Evolutionary conservation across 169 alveolate species (phyloP).

Genomic region (Cryptosporidium parvum): DNA sequence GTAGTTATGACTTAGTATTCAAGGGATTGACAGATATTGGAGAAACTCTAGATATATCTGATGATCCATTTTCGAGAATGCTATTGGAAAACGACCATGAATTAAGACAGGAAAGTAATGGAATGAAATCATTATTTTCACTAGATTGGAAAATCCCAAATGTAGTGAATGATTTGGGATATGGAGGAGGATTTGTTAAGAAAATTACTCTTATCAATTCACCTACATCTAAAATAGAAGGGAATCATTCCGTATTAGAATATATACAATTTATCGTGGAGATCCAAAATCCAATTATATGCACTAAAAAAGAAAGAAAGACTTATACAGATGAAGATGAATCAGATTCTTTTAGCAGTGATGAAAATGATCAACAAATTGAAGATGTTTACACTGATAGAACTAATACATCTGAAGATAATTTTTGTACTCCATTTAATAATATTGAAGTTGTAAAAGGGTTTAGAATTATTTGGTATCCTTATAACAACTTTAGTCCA

Average conservation of each 20-base stretch:
- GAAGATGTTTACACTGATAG: not conserved
- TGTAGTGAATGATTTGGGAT: constrained; percentile 14
- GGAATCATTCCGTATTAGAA: not conserved
- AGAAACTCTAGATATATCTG: not conserved
- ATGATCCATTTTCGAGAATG: constrained; percentile 34
- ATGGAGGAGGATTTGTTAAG: constrained; percentile 66
- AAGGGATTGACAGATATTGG: constrained; percentile 39
- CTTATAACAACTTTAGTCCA: constrained; percentile 53
- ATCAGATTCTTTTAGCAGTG: not conserved
- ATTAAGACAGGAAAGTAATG: constrained; percentile 12
- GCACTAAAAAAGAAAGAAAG: constrained; percentile 2
- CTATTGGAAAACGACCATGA: constrained; percentile 38
- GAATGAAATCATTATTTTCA: constrained; percentile 36
- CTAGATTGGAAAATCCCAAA: constrained; percentile 57
- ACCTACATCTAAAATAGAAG: not conserved
- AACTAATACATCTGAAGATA: not conserved
- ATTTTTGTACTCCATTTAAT: constrained; percentile 29
- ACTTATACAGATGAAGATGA: not conserved
- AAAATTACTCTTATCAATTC: constrained; percentile 9
- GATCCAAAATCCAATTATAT: constrained; percentile 49
- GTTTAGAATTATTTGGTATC: constrained; percentile 68
- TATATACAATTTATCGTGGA: constrained; percentile 22
- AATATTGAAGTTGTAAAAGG: constrained; percentile 59
- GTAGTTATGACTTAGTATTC: constrained; percentile 16
- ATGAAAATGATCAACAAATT: not conserved